A percentile compares a stretch with the other conserved stretches of the same genome.
phyloP scores from a whole-genome alignment of 202 grass and related monocot species.

The Musa balbisiana region DNA sequence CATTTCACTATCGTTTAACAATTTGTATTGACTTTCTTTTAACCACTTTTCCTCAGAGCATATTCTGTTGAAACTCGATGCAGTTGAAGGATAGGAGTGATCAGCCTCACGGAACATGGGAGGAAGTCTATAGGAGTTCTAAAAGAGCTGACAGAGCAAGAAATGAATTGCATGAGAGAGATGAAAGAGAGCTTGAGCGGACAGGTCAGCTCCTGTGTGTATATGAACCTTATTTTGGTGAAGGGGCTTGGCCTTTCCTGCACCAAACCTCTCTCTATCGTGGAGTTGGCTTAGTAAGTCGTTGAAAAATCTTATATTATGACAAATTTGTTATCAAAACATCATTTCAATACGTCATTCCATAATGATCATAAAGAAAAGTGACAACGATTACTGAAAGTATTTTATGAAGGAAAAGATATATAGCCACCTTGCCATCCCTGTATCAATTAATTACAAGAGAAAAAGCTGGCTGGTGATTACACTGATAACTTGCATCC shows the following conservation, averaged over 20 bases:
- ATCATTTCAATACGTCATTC: background rate
- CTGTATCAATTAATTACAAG: background rate
- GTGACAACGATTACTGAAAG: background rate
- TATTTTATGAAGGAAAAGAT: background rate
- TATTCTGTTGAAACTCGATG: slow-evolving; percentile 30
- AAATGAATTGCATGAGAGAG: slow-evolving; percentile 95
- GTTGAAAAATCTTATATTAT: slow-evolving; percentile 17
- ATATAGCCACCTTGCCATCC: background rate
- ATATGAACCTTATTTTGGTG: slow-evolving; percentile 97
- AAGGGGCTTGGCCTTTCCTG: slow-evolving; percentile 87
- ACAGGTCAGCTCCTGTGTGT: slow-evolving; percentile 93
- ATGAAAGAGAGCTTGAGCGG: slow-evolving; percentile 87
- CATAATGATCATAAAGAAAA: background rate
- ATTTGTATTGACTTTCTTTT: slow-evolving; percentile 13
- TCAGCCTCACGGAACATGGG: slow-evolving; percentile 84
- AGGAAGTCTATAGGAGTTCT: slow-evolving; percentile 94
- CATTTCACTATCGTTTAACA: slow-evolving; percentile 2
- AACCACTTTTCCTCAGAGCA: slow-evolving; percentile 13
- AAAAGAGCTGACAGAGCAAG: slow-evolving; percentile 83
- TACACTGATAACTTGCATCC: background rate
- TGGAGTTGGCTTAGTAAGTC: slow-evolving; percentile 92
- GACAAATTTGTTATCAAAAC: slow-evolving; percentile 15
- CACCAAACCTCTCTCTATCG: slow-evolving; percentile 79
- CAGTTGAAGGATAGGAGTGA: slow-evolving; percentile 92
- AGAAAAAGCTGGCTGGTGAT: background rate